Evolutionary conservation across 2,329 filamentous ascomycete genomes (phyloP), one percentile per base, ranked within the genome.

Genomic region (Trichoderma simmonsii): DNA sequence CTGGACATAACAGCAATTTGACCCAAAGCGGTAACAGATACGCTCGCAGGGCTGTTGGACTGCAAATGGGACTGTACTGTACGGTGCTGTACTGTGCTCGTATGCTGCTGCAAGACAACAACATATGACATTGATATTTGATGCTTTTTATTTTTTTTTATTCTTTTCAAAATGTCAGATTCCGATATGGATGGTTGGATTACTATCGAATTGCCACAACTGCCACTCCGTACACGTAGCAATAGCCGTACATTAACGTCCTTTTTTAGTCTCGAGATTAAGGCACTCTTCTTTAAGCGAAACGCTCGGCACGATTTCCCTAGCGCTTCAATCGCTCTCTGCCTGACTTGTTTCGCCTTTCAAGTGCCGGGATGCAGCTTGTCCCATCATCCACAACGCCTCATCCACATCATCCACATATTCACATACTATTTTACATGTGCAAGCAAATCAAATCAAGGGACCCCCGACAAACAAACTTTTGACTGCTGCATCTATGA

Each of bases 21-120:
- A n/a, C 32, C 62, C 30, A 65, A 65, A 18, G 62, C 30, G 43
- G 62, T 34, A 54, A 54, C 43, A 65, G 62, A 65, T 65, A 65
- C 62, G 62, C 62, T 64, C 26, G 34, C 60, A 63, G 60, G 60
- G 60, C 60, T 62, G 36, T 39, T 21, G 30, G 36, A 32, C 28
- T 30, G 62, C 24, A 48, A 15, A 56, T 54, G 28, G 15, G 36
- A 39, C 36, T 39, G 14, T 36, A 15, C 63, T 26, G 63, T 30
- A 56, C 43, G 3, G 43, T 51, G 24, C 2, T 24, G 4, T 12
- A 54, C 48, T 54, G 48, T 54, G 43, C 43, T 51, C 43, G 43
- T 51, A 6, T 43, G 15, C 15, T n/a, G 36, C 48, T 21, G 48
- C 48, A 24, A 21, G 21, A 54, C 48, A 21, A 21, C 39, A 43